Evolutionary conservation across 192 early-diverging fungal species (phyloP).

Genomic region (Diversispora epigaea): DNA sequence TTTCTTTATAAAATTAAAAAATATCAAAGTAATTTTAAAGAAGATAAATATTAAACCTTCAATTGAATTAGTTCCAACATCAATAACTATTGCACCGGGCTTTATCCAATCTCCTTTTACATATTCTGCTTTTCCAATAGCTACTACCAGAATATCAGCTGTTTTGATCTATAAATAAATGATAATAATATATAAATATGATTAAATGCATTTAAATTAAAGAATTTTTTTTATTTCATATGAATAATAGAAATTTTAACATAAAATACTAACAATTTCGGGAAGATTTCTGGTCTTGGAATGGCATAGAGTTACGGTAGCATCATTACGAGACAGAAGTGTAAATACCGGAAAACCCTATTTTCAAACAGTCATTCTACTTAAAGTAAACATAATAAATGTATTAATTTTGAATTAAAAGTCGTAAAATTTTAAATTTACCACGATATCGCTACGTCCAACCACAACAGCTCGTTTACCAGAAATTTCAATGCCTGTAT

Average conservation of each 20-base stretch:
- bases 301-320: conserved; percentile 96
- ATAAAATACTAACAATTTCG: conserved; percentile 59
- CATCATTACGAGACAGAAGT: conserved; percentile 77
- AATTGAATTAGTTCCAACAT: conserved; percentile 95
- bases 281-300: conserved; percentile 75
- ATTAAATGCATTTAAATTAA: not conserved
- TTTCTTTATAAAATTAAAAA: not conserved
- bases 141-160: conserved; percentile 91
- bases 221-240: too few relatives aligned
- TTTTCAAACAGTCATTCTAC: not conserved
- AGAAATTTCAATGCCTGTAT: conserved; percentile 57
- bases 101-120: conserved; percentile 96
- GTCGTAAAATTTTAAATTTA: conserved; percentile 34
- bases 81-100: conserved; percentile 89
- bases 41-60: conserved; percentile 43
- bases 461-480: conserved; percentile 94
- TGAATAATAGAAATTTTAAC: not conserved
- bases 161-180: conserved; percentile 42
- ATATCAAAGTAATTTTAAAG: not conserved
- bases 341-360: conserved; percentile 80
- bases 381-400: not conserved
- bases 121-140: conserved; percentile 76
- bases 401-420: too few relatives aligned
- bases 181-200: not conserved
- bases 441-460: conserved; percentile 96